These are phyloP conservation scores for Colletotrichum destructivum DNA, from an alignment of 2,329 filamentous ascomycete genomes.

Conservation along the genomic window DNA sequence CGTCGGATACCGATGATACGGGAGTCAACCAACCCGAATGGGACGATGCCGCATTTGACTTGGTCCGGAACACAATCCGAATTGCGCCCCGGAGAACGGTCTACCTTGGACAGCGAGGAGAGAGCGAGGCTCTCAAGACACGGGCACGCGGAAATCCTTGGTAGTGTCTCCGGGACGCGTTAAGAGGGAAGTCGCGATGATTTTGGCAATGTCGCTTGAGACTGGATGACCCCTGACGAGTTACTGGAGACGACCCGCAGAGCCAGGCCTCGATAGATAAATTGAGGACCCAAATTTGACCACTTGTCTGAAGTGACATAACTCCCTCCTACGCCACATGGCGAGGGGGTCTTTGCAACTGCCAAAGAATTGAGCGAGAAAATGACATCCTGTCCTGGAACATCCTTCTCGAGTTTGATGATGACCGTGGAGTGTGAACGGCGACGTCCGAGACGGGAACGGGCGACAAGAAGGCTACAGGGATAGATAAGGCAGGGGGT, in stretches of 20 bases:
- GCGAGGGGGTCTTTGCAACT: neutral
- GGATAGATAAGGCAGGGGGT: neutral
- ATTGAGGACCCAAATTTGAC: neutral
- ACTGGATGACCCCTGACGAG: constrained; percentile 22
- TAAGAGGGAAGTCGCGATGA: neutral
- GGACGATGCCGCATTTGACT: neutral
- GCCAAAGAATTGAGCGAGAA: neutral
- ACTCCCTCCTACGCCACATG: neutral
- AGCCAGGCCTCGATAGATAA: constrained; percentile 6
- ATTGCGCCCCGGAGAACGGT: constrained; percentile 10
- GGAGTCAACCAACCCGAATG: neutral
- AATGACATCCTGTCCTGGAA: neutral
- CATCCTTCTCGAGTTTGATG: neutral
- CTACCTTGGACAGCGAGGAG: neutral
- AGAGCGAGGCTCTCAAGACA: neutral
- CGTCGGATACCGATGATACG: neutral
- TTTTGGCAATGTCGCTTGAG: constrained; percentile 4
- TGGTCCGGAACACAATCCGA: neutral
- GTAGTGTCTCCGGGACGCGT: neutral
- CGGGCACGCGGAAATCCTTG: neutral
- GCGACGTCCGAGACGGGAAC: neutral
- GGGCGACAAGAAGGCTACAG: neutral
- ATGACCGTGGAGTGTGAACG: neutral
- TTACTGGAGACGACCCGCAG: constrained; percentile 14
- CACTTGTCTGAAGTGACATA: neutral